These are phyloP conservation scores for Solanum megistacrolobum DNA, from an alignment of 257 asterid species.

Conservation along the genomic window DNA sequence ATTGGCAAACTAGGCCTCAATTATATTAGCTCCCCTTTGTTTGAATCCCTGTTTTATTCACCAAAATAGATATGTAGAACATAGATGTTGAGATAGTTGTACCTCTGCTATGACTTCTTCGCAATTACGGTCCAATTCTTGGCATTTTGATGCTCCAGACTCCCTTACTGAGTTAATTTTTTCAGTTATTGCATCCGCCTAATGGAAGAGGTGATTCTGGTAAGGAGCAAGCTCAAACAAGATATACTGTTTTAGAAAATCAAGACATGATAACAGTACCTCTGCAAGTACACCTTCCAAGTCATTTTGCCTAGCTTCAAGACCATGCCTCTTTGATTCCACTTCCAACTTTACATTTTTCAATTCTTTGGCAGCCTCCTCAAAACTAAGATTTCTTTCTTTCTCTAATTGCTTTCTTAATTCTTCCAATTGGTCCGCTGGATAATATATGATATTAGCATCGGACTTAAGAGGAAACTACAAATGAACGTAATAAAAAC, in stretches of 20 bases:
- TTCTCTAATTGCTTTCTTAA: conserved; percentile 43
- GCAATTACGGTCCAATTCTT: conserved; percentile 31
- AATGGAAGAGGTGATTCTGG: conserved; percentile 3
- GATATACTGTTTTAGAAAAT: neutral
- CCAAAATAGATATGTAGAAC: neutral
- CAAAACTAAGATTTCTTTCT: conserved; percentile 37
- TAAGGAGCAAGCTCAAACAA: neutral
- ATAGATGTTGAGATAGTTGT: neutral
- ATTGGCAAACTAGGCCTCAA: neutral
- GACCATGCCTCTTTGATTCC: conserved; percentile 43
- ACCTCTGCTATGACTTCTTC: conserved; percentile 68
- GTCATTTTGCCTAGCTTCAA: conserved; percentile 42
- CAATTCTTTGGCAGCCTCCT: conserved; percentile 45
- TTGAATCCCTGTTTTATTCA: neutral
- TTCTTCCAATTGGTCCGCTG: conserved; percentile 62
- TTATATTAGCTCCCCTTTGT: neutral
- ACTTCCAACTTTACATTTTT: conserved; percentile 50
- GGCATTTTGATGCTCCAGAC: conserved; percentile 49
- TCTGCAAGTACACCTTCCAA: conserved; percentile 58
- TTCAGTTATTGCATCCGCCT: conserved; percentile 43
- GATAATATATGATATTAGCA: neutral
- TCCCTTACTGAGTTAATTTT: conserved; percentile 36
- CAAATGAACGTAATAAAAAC: conserved; percentile 2
- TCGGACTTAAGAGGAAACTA: conserved; percentile 1
- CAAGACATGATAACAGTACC: conserved; percentile 26